Conservation (phyloP, 768 basidiomycete genomes). For the Amanita molliuscula region DNA sequence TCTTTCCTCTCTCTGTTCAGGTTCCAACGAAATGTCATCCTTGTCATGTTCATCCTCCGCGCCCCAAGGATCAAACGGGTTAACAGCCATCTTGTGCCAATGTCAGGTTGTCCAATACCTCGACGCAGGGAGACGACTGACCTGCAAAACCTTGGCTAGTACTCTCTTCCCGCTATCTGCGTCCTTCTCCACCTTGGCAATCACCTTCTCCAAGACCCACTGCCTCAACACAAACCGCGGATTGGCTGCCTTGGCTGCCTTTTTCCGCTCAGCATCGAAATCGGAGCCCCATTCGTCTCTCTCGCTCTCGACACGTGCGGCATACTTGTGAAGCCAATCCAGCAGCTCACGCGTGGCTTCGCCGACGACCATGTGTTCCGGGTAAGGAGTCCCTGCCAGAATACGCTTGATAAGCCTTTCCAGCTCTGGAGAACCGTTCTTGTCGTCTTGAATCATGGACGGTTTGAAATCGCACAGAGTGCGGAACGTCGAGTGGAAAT, state of each 20-base stretch:
- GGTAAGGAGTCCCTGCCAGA: constrained; percentile 37
- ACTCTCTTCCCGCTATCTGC: constrained; percentile 49
- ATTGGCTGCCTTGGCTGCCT: constrained; percentile 52
- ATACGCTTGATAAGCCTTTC: constrained; percentile 33
- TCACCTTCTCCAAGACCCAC: constrained; percentile 94
- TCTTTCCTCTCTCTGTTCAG: constrained; percentile 59
- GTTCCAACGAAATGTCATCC: constrained; percentile 26
- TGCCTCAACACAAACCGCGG: constrained; percentile 91
- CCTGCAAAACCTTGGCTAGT: constrained; percentile 75
- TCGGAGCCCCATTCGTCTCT: constrained; percentile 34
- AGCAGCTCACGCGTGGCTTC: constrained; percentile 43
- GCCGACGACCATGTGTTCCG: constrained; percentile 30
- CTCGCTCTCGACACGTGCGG: constrained; percentile 46
- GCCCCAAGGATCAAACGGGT: constrained; percentile 84
- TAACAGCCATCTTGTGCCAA: constrained; percentile 65
- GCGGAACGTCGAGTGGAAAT: constrained; percentile 85
- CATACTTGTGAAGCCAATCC: constrained; percentile 57
- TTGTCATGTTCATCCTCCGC: constrained; percentile 50
- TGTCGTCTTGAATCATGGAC: constrained; percentile 12
- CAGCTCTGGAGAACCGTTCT: constrained; percentile 15
- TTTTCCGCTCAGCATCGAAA: constrained; percentile 35
- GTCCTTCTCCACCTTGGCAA: constrained; percentile 63
- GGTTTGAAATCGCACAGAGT: constrained; percentile 55
- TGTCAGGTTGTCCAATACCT: constrained; percentile 1
- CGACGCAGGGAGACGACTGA: constrained; percentile 24